These are phyloP conservation scores for Boletus sensibilis DNA, from an alignment of 768 basidiomycete species.

Conservation along the genomic window DNA sequence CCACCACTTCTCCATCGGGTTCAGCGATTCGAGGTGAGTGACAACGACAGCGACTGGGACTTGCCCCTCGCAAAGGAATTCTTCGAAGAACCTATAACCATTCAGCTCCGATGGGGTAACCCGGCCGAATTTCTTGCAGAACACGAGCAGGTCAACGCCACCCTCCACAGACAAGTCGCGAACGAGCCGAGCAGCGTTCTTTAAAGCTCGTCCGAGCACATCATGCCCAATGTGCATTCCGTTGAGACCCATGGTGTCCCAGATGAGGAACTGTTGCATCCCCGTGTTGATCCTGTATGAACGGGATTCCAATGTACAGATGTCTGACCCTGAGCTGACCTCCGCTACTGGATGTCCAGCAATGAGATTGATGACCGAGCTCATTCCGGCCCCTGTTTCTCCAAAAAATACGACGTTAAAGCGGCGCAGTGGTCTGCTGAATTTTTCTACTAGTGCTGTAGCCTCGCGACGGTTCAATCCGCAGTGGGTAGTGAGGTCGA, in stretches of 20 bases:
- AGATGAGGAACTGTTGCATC: not conserved
- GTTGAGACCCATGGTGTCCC: constrained; percentile 5
- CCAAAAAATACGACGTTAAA: constrained; percentile 37
- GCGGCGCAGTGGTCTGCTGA: not conserved
- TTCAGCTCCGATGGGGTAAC: constrained; percentile 23
- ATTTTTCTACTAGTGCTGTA: not conserved
- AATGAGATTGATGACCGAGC: constrained; percentile 23
- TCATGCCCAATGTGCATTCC: not conserved
- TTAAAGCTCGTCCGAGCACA: not conserved
- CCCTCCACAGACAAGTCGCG: constrained; percentile 4
- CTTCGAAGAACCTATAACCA: constrained; percentile 31
- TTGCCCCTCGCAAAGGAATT: constrained; percentile 31
- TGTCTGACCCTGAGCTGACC: not conserved
- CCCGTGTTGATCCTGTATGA: not conserved
- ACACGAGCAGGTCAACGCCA: constrained; percentile 36
- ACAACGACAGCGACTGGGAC: constrained; percentile 37
- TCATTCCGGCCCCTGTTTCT: constrained; percentile 28
- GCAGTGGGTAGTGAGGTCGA: not conserved
- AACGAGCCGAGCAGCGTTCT: constrained; percentile 23
- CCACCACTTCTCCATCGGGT: constrained; percentile 27
- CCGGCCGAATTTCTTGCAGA: constrained; percentile 27
- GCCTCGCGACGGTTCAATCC: not conserved
- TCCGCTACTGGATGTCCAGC: not conserved
- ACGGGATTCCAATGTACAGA: not conserved
- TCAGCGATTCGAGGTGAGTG: constrained; percentile 32